Evolutionary conservation across 2,329 filamentous ascomycete species (phyloP), one percentile per base, ranked within the genome.

Genomic region (Clathrospora elynae): DNA sequence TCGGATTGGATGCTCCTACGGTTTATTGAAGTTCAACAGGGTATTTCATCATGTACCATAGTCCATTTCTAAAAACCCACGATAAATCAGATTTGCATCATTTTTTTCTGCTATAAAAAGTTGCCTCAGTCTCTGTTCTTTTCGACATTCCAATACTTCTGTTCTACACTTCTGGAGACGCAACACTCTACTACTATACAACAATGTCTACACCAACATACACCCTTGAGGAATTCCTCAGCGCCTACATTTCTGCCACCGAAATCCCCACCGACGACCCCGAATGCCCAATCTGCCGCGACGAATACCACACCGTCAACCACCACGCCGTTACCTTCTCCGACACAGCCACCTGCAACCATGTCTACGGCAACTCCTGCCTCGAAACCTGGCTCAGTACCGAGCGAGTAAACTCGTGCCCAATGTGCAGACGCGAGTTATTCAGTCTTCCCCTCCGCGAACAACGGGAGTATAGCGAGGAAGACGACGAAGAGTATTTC

Each of bases 211-310:
- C 18, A 4, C 36, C 9, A n/a, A 20, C 12, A 3, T 23, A 10
- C 8, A 41, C 31, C 10, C 36, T 25, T 11, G 4, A 10, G 2
- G 9, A 41, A 5, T 45, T 41, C 24, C 36, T 45, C 17, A 14
- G 10, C 12, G 8, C 14, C 11, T 20, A 16, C 25, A 35, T 41
- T 5, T 35, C 25, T 1, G 16, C 14, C 8, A 16, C 17, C 19
- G 10, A 2, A n/a, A 30, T 31, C 12, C 23, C 35, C 11, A 19
- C 25, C 10, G 12, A 16, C 5, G 11, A 28, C 14, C 9, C 16
- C 11, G n/a, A 24, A 13, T 45, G 42, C 17, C 3, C 36, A 10
- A 41, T 45, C 36, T 45, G 42, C 31, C 12, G 7, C 8, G 30
- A 41, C 22, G 19, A 30, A 8, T 41, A 31, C 31, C 16, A 18